These are phyloP conservation scores for Puccinia horiana DNA, from an alignment of 1,284 basidiomycete genomes.

Conservation along the genomic window DNA sequence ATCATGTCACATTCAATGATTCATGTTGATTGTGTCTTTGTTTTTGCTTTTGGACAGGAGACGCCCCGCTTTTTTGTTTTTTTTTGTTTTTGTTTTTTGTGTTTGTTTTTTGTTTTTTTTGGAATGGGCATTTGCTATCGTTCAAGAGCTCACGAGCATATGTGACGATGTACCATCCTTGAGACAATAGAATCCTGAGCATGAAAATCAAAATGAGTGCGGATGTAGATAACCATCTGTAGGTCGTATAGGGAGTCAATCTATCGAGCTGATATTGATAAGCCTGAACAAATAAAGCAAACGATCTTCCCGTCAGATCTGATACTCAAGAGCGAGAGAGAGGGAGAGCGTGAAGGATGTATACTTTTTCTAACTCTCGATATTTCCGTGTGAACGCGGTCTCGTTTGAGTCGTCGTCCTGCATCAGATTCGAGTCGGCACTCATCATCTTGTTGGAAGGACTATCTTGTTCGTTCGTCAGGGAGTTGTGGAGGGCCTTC, in stretches of 20 bases:
- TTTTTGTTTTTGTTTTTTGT: slow-evolving; percentile 52
- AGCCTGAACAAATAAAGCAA: slow-evolving; percentile 46
- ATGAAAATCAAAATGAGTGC: slow-evolving; percentile 76
- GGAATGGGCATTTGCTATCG: slow-evolving; percentile 76
- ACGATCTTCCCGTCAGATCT: not conserved
- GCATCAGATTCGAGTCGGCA: slow-evolving; percentile 31
- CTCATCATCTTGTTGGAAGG: slow-evolving; percentile 16
- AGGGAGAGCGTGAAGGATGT: not conserved
- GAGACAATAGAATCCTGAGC: slow-evolving; percentile 80
- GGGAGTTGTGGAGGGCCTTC: too few species aligned
- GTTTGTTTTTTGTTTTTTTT: slow-evolving; percentile 54
- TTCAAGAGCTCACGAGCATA: slow-evolving; percentile 54
- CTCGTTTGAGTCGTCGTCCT: slow-evolving; percentile 18
- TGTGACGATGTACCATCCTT: slow-evolving; percentile 64
- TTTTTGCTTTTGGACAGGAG: too few species aligned
- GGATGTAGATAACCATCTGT: slow-evolving; percentile 83
- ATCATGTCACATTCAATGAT: too few species aligned
- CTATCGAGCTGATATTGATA: slow-evolving; percentile 79
- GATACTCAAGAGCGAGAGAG: not conserved
- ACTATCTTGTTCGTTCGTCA: not conserved
- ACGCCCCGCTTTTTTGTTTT: not conserved
- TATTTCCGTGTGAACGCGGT: slow-evolving; percentile 18
- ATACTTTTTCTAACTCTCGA: slow-evolving; percentile 13
- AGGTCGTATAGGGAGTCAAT: slow-evolving; percentile 81
- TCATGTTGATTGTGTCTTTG: too few species aligned